Evolutionary conservation across 2,329 filamentous ascomycete genomes (phyloP).

Genomic region (Colletotrichum simmondsii): DNA sequence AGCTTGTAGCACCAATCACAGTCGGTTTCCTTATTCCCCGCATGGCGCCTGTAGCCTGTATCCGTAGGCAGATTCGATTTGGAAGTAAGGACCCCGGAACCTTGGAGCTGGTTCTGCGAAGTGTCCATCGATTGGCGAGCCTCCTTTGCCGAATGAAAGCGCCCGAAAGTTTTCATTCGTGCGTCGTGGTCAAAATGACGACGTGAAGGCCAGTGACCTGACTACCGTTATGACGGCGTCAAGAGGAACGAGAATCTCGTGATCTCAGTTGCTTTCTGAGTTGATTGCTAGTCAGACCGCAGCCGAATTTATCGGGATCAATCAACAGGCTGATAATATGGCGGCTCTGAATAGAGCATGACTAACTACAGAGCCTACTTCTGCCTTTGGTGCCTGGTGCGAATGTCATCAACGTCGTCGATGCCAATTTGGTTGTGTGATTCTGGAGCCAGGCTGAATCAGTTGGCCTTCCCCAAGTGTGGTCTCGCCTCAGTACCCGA

Average conservation of each 20-base stretch:
- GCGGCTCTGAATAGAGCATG: neutral
- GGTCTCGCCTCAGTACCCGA: neutral
- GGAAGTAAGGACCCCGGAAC: conserved; percentile 25
- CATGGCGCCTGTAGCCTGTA: conserved; percentile 2
- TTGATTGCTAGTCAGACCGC: neutral
- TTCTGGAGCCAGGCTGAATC: neutral
- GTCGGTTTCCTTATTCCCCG: conserved; percentile 14
- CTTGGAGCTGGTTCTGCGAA: conserved; percentile 21
- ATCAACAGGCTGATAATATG: neutral
- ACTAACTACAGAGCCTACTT: neutral
- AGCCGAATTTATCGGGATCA: neutral
- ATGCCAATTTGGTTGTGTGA: neutral
- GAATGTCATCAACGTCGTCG: neutral
- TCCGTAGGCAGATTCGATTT: neutral
- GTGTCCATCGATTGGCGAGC: conserved; percentile 6
- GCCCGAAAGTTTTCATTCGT: neutral
- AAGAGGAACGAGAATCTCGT: neutral
- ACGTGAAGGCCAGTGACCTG: neutral
- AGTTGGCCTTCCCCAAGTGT: neutral
- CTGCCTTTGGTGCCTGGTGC: conserved; percentile 1
- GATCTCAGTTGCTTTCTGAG: neutral
- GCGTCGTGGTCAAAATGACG: neutral
- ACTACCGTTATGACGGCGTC: neutral
- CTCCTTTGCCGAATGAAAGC: neutral
- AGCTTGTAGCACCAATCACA: conserved; percentile 13